Base-by-base conservation (phyloP, 1,284 basidiomycete species). In the Sporisorium sorghi region DNA sequence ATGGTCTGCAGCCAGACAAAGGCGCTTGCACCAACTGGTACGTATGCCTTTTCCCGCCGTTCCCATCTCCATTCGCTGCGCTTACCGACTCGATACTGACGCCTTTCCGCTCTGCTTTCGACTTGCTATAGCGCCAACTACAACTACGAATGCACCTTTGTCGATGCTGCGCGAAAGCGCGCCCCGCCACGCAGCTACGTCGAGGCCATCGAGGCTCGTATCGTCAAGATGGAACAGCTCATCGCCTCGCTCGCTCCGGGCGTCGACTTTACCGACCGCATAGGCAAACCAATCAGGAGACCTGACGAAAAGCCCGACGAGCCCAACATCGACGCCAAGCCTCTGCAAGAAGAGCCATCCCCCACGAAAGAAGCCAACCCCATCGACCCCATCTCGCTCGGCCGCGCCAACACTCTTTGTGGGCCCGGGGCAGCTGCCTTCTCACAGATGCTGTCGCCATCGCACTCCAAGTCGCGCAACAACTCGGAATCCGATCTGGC, bases 191-290 rank as follows among this genome's bases (percentile, higher is more conserved):
- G 60, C 28, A 81, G 79, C 60, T 82, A 82, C 30, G 65, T 79
- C 35, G 77, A 80, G 32, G 80, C 80, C 28, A 65, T 82, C 54
- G 80, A 82, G 47, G 70, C 79, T 21, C 64, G 80, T n/a, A 76
- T 82, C 48, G 63, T 68, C 50, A 73, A 67, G 55, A 77, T 80
- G 73, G 80, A 82, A 47, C 30, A 67, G 6, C 66, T 80, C 30
- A 56, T 82, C 5, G 51, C 61, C 5, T 54, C 64, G 1, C 51
- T 82, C 5, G 77, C 77, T 3, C 80, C 80, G 4, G 77, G 78
- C 47, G 67, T 82, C 35, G 80, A 82, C 58, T 79, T 81, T 44
- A 73, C 62, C 9, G 79, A 79, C 23, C 65, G 64, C 28, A 73
- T 82, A 17, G 80, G 80, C 46, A 77, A 72, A 11, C 76, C 74